These are phyloP conservation scores for Lasiosphaeris hirsuta DNA, from an alignment of 495 filamentous ascomycete genomes.

Conservation along the genomic window DNA sequence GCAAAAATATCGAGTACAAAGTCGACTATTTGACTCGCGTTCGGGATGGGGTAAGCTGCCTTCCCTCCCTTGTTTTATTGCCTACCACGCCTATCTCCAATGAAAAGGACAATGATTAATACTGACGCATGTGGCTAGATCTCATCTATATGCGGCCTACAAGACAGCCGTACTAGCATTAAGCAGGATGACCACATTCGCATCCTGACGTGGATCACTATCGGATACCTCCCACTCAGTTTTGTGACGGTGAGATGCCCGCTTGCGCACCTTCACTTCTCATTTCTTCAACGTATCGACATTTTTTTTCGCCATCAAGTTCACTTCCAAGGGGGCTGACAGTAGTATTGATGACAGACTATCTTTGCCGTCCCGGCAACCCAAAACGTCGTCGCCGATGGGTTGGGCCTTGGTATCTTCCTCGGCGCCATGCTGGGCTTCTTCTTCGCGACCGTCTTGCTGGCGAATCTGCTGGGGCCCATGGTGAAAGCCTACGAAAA, in stretches of 20 bases:
- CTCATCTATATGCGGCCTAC: neutral
- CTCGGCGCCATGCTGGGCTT: neutral
- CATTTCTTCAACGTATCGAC: neutral
- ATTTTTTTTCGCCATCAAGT: neutral
- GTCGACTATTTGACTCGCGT: neutral
- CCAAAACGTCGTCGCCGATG: neutral
- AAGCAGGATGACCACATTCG: neutral
- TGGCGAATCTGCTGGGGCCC: neutral
- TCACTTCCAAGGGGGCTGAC: neutral
- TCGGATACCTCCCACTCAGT: neutral
- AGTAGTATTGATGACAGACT: neutral
- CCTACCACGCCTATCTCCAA: too few relatives aligned
- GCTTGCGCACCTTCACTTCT: neutral
- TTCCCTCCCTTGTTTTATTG: neutral
- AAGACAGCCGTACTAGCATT: neutral
- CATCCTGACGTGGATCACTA: neutral
- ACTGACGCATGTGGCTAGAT: too few relatives aligned
- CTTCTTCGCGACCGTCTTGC: neutral
- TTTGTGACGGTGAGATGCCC: neutral
- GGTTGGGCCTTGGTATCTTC: neutral
- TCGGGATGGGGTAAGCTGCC: neutral
- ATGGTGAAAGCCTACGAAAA: neutral
- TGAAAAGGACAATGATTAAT: too few relatives aligned
- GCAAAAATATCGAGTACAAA: slow-evolving; percentile 1
- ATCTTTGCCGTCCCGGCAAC: neutral